Base-by-base conservation (phyloP, 192 early-diverging fungal species). In the Gigaspora rosea region DNA sequence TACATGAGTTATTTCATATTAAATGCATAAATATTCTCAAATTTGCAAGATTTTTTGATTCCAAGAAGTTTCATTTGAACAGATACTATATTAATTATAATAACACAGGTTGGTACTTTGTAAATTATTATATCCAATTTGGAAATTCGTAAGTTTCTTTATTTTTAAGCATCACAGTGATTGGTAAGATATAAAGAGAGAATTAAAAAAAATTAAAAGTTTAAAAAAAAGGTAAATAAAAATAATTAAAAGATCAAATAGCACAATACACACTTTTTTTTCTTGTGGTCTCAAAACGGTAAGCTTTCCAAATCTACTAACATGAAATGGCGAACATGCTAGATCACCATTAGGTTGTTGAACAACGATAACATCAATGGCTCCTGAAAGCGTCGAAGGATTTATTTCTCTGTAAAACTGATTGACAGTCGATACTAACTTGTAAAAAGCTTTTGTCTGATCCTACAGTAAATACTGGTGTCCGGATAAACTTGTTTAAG, bases 291-390 rank as follows among this genome's bases (percentile, higher is more conserved):
- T 82, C 6, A 98, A 87, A 16, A 98, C 88, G 75, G 94, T 93
- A 52, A 99, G 84, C 80, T 99, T 99, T 35, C 97, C 97, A 81
- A 98, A 99, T 50, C 98, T 92, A 18, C 98, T 92, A 18, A 99
- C 97, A 82, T 99, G 98, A 82, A 97, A 99, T 5, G 98, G 98
- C 46, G 95, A 97, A 82, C 94, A 96, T 52, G 89, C 85, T 33
- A 98, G 81, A 48, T 93, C 89, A 15, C 95, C 95, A 82, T 96
- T 87, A 65, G 85, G 73, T 73, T 90, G 91, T 71, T 97, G 87
- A 41, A 98, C 95, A 12, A 98, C 96, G n/a, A 99, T 86, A 64
- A 99, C 94, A 82, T 99, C 98, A 82, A 99, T 98, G 47, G 98
- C 96, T 20, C 98, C 98, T 8, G 94, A 95, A 32, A 99, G 91